Evolutionary conservation across 805 yeast genomes (phyloP).

Genomic region (Saccharomycopsis sp.): DNA sequence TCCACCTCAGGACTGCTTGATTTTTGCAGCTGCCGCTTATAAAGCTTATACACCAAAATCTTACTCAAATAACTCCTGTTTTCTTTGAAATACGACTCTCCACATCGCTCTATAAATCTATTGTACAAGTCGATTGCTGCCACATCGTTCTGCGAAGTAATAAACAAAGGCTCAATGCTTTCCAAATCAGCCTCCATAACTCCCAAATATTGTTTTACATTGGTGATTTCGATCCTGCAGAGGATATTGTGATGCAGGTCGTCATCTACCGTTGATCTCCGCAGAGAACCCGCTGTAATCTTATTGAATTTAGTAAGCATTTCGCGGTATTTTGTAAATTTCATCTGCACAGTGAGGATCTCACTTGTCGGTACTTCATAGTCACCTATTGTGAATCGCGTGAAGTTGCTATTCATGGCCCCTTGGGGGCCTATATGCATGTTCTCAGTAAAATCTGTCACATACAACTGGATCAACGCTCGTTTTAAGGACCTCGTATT

Average conservation of each 20-base stretch:
- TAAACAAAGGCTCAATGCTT: neutral
- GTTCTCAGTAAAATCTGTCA: constrained; percentile 15
- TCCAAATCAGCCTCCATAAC: constrained; percentile 5
- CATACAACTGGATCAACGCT: constrained; percentile 6
- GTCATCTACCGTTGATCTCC: neutral
- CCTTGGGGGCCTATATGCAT: constrained; percentile 9
- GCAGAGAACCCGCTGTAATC: neutral
- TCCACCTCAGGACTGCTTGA: too few relatives aligned
- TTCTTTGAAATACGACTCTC: neutral
- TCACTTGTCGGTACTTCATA: neutral
- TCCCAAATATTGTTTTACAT: constrained; percentile 1
- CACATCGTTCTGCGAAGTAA: neutral
- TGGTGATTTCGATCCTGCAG: constrained; percentile 4
- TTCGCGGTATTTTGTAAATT: neutral
- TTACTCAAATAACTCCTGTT: neutral
- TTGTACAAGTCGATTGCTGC: neutral
- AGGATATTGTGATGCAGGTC: neutral
- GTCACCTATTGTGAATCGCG: constrained; percentile 6
- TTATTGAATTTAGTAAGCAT: neutral
- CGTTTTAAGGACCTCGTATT: constrained; percentile 2
- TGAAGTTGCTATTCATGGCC: neutral
- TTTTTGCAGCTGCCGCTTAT: too few relatives aligned
- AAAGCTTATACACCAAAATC: neutral
- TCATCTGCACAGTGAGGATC: constrained; percentile 4
- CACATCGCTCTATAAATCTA: neutral